Evolutionary conservation across 2,329 filamentous ascomycete genomes (phyloP), one percentile per base, ranked within the genome.

Genomic region (Aspergillus piperis): DNA sequence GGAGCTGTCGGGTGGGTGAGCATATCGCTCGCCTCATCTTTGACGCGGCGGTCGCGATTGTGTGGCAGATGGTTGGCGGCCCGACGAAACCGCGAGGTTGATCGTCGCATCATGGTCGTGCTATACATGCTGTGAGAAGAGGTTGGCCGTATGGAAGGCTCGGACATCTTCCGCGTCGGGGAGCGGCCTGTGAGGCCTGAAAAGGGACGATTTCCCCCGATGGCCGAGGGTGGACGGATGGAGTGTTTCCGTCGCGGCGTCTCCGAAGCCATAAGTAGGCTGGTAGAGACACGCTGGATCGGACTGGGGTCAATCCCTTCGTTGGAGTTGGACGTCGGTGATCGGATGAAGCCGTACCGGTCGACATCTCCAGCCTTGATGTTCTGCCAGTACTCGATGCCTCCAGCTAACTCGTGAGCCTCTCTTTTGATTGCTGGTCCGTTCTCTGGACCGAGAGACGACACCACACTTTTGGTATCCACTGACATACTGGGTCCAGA

Each of bases 331-430:
- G 63, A 66, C 0, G 60, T 63, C 5, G 70, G 61, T n/a, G 64
- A 64, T 10, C 72, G 73, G 54, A 89, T 88, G 73, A 89, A 89
- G 8, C 86, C 86, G 70, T 88, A 89, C 61, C 86, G 80, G 71
- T 89, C 86, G 3, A 88, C 85, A 62, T 87, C 82, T 13, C 77
- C 82, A 5, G 80, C 83, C 17, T 83, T 78, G 10, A 89, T 75
- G 70, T 88, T 81, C 61, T 84, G 80, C 86, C 86, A 89, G 65
- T 88, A 86, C 64, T 89, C 86, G 52, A 88, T 81, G 2, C 86
- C 86, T 7, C 86, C 86, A 21, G 86, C 86, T 32, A 84, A 73
- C 72, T 88, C 86, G 53, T 80, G 77, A 10, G 81, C 77, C 63
- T 87, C 83, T 64, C 82, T 79, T 53, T 77, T 74, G 59, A 82